Evolutionary conservation across 306 rosid genomes (phyloP).

Genomic region (Quercus alba): DNA sequence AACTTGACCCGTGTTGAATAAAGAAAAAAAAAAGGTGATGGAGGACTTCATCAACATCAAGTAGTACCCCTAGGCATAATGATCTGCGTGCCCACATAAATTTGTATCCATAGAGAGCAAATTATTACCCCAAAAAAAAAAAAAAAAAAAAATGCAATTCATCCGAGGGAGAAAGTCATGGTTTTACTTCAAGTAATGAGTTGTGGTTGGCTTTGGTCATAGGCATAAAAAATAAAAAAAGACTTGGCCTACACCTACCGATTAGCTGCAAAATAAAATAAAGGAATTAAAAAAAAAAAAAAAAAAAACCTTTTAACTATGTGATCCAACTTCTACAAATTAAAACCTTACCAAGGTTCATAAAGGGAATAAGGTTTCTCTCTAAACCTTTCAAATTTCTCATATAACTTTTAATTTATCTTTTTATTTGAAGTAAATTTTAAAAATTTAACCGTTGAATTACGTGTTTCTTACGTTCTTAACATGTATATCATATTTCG

Average conservation of each 20-base stretch:
- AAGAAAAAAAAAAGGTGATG: too few species aligned
- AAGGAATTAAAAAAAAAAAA: background rate
- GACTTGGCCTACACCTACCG: background rate
- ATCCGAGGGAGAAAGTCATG: background rate
- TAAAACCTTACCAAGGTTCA: background rate
- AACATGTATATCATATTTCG: too few species aligned
- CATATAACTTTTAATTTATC: too few species aligned
- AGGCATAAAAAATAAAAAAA: too few species aligned
- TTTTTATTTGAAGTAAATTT: too few species aligned
- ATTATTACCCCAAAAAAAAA: background rate
- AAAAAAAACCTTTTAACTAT: background rate
- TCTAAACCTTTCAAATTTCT: too few species aligned
- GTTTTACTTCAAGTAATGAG: background rate
- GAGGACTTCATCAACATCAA: too few species aligned
- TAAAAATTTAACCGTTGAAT: too few species aligned
- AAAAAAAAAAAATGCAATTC: background rate
- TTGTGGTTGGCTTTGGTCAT: background rate
- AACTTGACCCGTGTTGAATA: too few species aligned
- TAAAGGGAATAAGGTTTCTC: background rate
- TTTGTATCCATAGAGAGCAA: background rate
- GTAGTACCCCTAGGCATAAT: too few species aligned
- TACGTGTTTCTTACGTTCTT: too few species aligned
- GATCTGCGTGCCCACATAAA: too few species aligned
- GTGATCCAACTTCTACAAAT: background rate
- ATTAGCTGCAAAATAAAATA: background rate